Conservation (phyloP, 2,329 filamentous ascomycete genomes). For the Hypoxylon sp. region DNA sequence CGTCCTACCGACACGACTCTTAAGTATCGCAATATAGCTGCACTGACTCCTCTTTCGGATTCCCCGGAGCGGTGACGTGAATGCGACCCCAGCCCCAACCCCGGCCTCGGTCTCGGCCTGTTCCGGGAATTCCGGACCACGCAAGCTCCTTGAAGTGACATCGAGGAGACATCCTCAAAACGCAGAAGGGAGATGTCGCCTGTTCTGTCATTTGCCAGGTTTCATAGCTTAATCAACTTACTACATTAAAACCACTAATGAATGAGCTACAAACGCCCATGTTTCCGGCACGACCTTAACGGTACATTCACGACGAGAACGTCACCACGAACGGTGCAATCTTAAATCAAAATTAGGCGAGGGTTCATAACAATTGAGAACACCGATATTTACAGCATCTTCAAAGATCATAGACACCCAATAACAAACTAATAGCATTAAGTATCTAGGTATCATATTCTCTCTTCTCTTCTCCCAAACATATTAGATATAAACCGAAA, state of each 20-base stretch:
- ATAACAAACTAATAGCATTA: constrained; percentile 37
- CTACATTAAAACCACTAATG: neutral
- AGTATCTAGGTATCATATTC: constrained; percentile 38
- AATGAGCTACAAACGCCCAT: neutral
- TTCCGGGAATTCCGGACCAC: constrained; percentile 31
- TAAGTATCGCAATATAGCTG: constrained; percentile 19
- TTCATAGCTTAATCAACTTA: neutral
- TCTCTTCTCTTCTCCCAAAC: constrained; percentile 2
- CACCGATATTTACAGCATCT: neutral
- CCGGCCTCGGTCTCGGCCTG: constrained; percentile 31
- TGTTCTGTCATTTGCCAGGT: constrained; percentile 2
- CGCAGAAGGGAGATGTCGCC: neutral
- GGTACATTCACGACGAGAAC: neutral
- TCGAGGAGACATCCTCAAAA: neutral
- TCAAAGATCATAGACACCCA: neutral
- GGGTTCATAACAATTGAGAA: neutral
- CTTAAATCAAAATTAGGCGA: neutral
- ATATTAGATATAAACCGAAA: constrained; percentile 52
- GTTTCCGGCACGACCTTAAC: neutral
- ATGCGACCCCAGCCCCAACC: constrained; percentile 28
- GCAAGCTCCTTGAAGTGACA: constrained; percentile 12
- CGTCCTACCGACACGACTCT: constrained; percentile 3
- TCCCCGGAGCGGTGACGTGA: constrained; percentile 32
- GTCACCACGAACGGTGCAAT: neutral
- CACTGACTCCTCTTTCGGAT: constrained; percentile 31